Evolutionary conservation across 352 stramenopile genomes (phyloP).

Genomic region (Phytophthora foliorum): DNA sequence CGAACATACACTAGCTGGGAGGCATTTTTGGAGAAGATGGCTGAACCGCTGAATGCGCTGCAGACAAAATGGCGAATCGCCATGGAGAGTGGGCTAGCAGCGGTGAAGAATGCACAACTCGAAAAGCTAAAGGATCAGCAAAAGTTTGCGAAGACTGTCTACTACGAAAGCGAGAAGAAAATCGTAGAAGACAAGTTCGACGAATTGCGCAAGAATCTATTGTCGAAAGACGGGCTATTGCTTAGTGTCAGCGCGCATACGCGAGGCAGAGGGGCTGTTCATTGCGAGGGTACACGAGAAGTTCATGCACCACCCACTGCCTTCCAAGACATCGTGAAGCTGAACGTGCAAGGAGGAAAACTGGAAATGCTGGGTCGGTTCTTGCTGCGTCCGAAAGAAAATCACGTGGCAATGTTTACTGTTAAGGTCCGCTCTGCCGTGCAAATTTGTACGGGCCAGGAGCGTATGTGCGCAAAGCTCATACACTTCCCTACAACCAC

Average conservation of each 20-base stretch:
- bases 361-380: slow-evolving; percentile 21
- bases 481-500: slow-evolving; percentile 19
- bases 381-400: slow-evolving; percentile 11
- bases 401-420: slow-evolving; percentile 37
- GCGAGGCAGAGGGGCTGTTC: neutral
- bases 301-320: slow-evolving; percentile 2
- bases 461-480: slow-evolving; percentile 32
- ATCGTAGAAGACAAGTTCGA: slow-evolving; percentile 18
- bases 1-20: neutral
- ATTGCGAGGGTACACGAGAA: slow-evolving; percentile 15
- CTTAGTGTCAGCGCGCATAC: slow-evolving; percentile 11
- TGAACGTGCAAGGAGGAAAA: slow-evolving; percentile 10
- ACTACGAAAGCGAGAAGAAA: slow-evolving; percentile 10
- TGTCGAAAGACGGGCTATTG: slow-evolving; percentile 17
- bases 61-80: slow-evolving; percentile 42
- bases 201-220: neutral
- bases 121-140: slow-evolving; percentile 19
- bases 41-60: slow-evolving; percentile 23
- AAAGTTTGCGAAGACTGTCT: slow-evolving; percentile 4
- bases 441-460: slow-evolving; percentile 24
- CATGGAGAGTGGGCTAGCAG: slow-evolving; percentile 32
- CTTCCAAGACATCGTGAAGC: slow-evolving; percentile 32
- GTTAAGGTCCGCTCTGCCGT: slow-evolving; percentile 38
- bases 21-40: slow-evolving; percentile 18
- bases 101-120: neutral